Conservation (phyloP, 768 basidiomycete species). For the Coprinopsis sp. region DNA sequence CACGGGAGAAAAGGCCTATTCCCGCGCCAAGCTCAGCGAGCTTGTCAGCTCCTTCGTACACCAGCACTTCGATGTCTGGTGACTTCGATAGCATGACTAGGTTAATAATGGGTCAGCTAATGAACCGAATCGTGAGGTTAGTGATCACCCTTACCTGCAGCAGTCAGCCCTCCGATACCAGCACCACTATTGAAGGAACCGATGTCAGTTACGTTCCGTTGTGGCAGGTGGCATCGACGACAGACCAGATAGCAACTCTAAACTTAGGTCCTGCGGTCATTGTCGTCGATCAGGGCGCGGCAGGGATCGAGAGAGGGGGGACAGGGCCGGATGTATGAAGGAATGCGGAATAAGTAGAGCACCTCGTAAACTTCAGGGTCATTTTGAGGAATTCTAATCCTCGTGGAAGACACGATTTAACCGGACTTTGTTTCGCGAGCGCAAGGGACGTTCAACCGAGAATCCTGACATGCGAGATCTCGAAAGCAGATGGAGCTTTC, state of each 20-base stretch:
- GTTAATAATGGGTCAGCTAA: too few relatives aligned
- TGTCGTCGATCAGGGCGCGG: conserved; percentile 12
- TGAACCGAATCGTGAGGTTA: conserved; percentile 5
- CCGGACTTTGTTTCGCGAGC: conserved; percentile 33
- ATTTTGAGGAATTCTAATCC: conserved; percentile 31
- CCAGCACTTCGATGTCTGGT: conserved; percentile 50
- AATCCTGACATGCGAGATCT: conserved; percentile 39
- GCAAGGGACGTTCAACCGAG: conserved; percentile 35
- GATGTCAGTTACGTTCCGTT: conserved; percentile 13
- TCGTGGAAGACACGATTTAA: conserved; percentile 39
- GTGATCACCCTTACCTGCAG: conserved; percentile 28
- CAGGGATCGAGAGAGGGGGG: not conserved
- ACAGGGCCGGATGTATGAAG: conserved; percentile 6
- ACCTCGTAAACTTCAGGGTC: conserved; percentile 20
- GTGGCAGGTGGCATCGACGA: conserved; percentile 12
- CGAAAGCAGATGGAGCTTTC: conserved; percentile 25
- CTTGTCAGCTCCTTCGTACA: conserved; percentile 49
- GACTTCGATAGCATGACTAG: conserved; percentile 42
- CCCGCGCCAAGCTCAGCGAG: conserved; percentile 59
- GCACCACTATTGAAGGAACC: conserved; percentile 35
- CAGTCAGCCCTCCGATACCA: conserved; percentile 46
- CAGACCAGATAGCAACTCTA: conserved; percentile 53
- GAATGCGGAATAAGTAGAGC: conserved; percentile 13
- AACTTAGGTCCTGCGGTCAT: conserved; percentile 34
- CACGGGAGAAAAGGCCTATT: conserved; percentile 50